Conservation (phyloP, 257 asterid genomes). For the Solanum pennellii region DNA sequence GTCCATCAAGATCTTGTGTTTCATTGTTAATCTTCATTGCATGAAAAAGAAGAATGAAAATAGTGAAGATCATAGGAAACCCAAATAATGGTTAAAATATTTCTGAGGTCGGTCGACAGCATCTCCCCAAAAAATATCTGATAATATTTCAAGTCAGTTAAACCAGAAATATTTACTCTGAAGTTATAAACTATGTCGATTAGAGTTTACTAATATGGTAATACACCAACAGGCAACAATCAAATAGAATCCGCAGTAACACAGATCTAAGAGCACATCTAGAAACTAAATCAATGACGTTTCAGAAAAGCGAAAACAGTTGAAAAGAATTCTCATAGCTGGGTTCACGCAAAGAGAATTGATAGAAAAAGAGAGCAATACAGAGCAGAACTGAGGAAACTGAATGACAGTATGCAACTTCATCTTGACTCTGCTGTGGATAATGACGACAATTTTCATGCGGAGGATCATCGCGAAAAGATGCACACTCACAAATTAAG, state of each 20-base stretch:
- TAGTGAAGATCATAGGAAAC: neutral
- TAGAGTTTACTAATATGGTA: neutral
- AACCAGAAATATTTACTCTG: neutral
- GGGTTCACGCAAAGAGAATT: neutral
- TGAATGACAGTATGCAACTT: neutral
- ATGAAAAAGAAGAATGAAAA: neutral
- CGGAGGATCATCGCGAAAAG: neutral
- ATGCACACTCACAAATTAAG: neutral
- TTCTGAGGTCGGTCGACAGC: neutral
- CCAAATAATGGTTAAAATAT: neutral
- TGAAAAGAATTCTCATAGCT: neutral
- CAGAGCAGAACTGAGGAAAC: neutral
- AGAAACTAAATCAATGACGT: neutral
- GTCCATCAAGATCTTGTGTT: slow-evolving; percentile 67
- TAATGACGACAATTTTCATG: neutral
- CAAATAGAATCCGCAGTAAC: neutral
- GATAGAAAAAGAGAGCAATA: neutral
- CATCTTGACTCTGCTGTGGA: neutral
- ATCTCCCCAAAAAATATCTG: neutral
- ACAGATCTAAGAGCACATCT: neutral
- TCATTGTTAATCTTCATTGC: slow-evolving; percentile 47
- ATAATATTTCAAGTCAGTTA: neutral
- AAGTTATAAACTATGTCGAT: neutral
- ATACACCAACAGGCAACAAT: neutral
- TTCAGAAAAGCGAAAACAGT: neutral